Percentiles rank a stretch among this genome's conserved stretches.
Evolutionary conservation across 108 stramenopile genomes (phyloP).

Genomic region (Cyclotella choctawhatcheeana): DNA sequence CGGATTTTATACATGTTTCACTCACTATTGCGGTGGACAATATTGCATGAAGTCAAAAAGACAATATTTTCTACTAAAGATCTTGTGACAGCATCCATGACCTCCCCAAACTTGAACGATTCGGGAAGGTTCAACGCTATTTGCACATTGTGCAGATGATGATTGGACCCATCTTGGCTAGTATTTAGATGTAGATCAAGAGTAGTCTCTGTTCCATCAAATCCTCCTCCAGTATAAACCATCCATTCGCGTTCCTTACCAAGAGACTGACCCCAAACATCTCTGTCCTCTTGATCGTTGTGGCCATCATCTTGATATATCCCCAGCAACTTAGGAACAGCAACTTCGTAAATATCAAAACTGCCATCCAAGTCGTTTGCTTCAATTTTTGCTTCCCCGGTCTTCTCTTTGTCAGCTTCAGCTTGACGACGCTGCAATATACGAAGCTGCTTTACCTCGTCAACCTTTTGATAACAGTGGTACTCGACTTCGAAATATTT

Average conservation of each 20-base stretch:
- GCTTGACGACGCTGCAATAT: slow-evolving; percentile 6
- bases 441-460: slow-evolving; percentile 20
- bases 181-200: slow-evolving; percentile 31
- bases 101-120: slow-evolving; percentile 53
- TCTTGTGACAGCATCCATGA: slow-evolving; percentile 52
- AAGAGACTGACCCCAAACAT: slow-evolving; percentile 38
- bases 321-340: slow-evolving; percentile 48
- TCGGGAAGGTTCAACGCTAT: slow-evolving; percentile 53
- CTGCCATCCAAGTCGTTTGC: not conserved
- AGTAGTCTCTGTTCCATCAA: slow-evolving; percentile 46
- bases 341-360: slow-evolving; percentile 8
- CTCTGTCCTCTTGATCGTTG: slow-evolving; percentile 20
- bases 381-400: slow-evolving; percentile 8
- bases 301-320: slow-evolving; percentile 42
- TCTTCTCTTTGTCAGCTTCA: slow-evolving; percentile 20
- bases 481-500: slow-evolving; percentile 74
- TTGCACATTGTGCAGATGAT: slow-evolving; percentile 54
- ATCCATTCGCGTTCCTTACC: slow-evolving; percentile 61
- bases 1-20: too few relatives aligned
- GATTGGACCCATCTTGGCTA: slow-evolving; percentile 31
- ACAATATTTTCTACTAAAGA: slow-evolving; percentile 58
- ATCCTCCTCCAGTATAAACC: slow-evolving; percentile 43
- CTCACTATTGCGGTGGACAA: slow-evolving; percentile 78
- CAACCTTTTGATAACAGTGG: slow-evolving; percentile 69
- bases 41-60: slow-evolving; percentile 55